Evolutionary conservation across 2,329 filamentous ascomycete genomes (phyloP), one percentile per base, ranked within the genome.

Genomic region (Fusarium compactum): DNA sequence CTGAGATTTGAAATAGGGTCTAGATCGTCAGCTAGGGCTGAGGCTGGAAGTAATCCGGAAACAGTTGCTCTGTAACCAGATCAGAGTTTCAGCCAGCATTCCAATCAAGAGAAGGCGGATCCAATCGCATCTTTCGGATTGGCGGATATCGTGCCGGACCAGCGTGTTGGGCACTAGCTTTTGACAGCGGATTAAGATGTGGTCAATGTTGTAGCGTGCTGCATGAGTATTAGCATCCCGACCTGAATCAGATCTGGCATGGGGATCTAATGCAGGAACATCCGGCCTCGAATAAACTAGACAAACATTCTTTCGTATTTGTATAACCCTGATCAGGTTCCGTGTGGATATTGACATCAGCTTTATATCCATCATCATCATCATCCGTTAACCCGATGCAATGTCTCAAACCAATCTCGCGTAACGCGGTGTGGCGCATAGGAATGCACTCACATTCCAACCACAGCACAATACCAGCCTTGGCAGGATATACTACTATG

Each of bases 311-410:
- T 5, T 32, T 32, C 30, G 30, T 32, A 32, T 32, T 32, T 30
- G 30, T 16, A 32, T 32, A 25, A 25, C 15, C 30, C 2, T 32
- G 30, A 5, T 27, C 7, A 3, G 9, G 3, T 27, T 10, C 9
- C 3, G 3, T 9, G 25, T 3, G 10, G 8, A 27, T 27, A 27
- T 27, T 27, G 9, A 3, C 25, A 27, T 27, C 2, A 27, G 25
- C 9, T 27, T 27, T 10, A 27, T 10, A 27, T 27, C 24, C 2
- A 25, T 25, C 24, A 25, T 6, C 14, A 25, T 16, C 12, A 12
- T 1, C 15, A 12, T 7, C 8, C 10, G 4, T 14, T 27, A 11
- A 0, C 1, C 24, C 10, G 3, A 16, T 10, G 2, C 24, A 8
- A 8, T 52, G 32, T 41, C 50, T 52, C 16, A 8, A 6, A 14